Evolutionary conservation across 2,329 filamentous ascomycete species (phyloP), one percentile per base, ranked within the genome.

Genomic region (Podosphaera xanthii): DNA sequence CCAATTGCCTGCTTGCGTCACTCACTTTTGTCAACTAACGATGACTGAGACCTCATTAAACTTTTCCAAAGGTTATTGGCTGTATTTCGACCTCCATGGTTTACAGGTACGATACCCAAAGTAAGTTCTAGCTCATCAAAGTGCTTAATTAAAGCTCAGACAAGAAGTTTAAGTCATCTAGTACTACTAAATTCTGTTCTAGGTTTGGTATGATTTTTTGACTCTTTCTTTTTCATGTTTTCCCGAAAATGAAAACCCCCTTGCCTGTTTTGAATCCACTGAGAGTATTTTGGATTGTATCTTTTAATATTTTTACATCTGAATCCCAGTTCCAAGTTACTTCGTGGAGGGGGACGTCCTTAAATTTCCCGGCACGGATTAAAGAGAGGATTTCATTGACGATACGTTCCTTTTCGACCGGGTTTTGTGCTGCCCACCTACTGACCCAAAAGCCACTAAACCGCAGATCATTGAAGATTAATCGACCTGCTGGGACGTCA

Each of bases 391-490:
- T 83, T 71, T 95, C 87, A 33, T 84, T 78, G n/a, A 97, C 82
- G 52, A 88, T 94, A 67, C 77, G 78, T 69, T 80, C 79, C 74
- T 94, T 94, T 61, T 84, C 82, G 4, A 77, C 75, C 0, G 82
- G 79, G 65, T 96, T 77, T 62, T 77, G 73, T 68, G 90, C 83
- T 55, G 86, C 87, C 91, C 92, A 97, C 61, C 78, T 81, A 68
- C 86, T 92, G 33, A 97, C 82, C 92, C 92, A 98, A 72, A 97
- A 98, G 3, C 92, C 94, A 62, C 87, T 79, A 68, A 96, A 94
- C 58, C 80, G 77, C 58, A 97, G 77, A 65, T 97, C 82, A 71
- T 91, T 92, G 75, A 98, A 98, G 66, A 98, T 98, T 61, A 97
- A 75, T 64, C 94, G 75, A 0, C 86, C 86, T 0, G 90, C 86